Percentiles rank a stretch among this genome's conserved stretches.
These are phyloP conservation scores for Medicago truncatula DNA, from an alignment of 306 rosid genomes.

Conservation along the genomic window MtrunA17r5.0-ANR NC_053043.1:39580501-39581000, in stretches of 20 bases:
- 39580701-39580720: slow-evolving; percentile 90
- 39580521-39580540: slow-evolving; percentile 32
- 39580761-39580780: slow-evolving; percentile 72
- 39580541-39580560: slow-evolving; percentile 25
- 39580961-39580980: slow-evolving; percentile 96
- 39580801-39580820: slow-evolving; percentile 83
- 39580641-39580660: slow-evolving; percentile 96
- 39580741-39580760: slow-evolving; percentile 78
- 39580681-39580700: slow-evolving; percentile 80
- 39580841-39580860: slow-evolving; percentile 94
- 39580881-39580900: slow-evolving; percentile 89
- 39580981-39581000: slow-evolving; percentile 79
- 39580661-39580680: slow-evolving; percentile 95
- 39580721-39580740: slow-evolving; percentile 95
- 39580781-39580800: slow-evolving; percentile 84
- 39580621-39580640: slow-evolving; percentile 66
- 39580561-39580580: slow-evolving; percentile 5
- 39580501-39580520: slow-evolving; percentile 27
- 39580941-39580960: slow-evolving; percentile 99
- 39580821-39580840: slow-evolving; percentile 96
- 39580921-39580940: slow-evolving; percentile 91
- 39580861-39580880: slow-evolving; percentile 66
- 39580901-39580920: slow-evolving; percentile 91
- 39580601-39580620: slow-evolving; percentile 34
- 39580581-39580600: slow-evolving; percentile 22